Evolutionary conservation across 495 filamentous ascomycete genomes (phyloP), one percentile per base, ranked within the genome.

Genomic region (Parmelia sp.): DNA sequence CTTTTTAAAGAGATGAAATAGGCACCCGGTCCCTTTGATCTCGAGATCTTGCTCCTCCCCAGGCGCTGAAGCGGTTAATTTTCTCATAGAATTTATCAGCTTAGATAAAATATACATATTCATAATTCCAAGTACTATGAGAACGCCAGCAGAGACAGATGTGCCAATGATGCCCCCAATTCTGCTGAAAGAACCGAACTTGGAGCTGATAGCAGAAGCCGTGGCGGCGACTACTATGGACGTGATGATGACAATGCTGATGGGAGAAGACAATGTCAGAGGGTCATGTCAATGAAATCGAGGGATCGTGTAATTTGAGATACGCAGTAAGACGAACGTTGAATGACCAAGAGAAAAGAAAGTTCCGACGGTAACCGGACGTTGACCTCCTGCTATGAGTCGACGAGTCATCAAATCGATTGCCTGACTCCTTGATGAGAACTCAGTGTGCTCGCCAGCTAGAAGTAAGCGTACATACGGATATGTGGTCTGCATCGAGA

Each of bases 391-490:
- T 27, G 93, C 93, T 53, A 97, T 83, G n/a, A 97, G 82, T 15
- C 92, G 84, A 33, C 94, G 83, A 8, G 93, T 97, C 89, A 94
- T 96, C 19, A 97, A 81, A 77, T 97, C 94, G 68, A 97, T 97
- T 59, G 92, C 93, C 84, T 85, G 47, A 11, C 29, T 19, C 21
- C 25, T 29, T 9, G 19, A 29, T 62, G 45, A 57, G 37, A 27
- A 40, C 19, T 19, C n/a, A 15, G 23, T 53, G 10, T 19, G 23
- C 15, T 6, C 17, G 31, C 12, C 27, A 21, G 14, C 25, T 17
- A 12, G n/a, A 15, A 25, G 2, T 39, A 14, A 45, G 57, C 29
- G 14, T 29, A 36, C 69, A 36, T 75, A 86, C 83, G 58, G 88
- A 87, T 75, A 98, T 97, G 76, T 98, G 94, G 74, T 98, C 93